Conservation (phyloP, 2,329 filamentous ascomycete species). For the Pseudogymnoascus sp. region DNA sequence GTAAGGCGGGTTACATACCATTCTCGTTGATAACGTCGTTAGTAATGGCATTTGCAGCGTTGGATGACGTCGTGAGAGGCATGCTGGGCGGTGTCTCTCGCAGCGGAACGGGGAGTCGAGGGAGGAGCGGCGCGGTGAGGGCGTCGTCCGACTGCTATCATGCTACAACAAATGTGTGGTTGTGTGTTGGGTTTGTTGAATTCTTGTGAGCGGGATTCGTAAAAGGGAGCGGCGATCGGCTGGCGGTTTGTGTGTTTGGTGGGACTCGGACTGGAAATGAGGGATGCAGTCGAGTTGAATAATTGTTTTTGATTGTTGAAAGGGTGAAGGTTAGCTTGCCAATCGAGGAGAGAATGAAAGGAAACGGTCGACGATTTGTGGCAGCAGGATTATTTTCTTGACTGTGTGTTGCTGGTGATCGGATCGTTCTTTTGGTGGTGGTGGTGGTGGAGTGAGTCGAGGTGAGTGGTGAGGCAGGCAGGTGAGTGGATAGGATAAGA, state of each 20-base stretch:
- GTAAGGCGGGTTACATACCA: constrained; percentile 17
- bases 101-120: neutral
- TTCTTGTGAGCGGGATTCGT: neutral
- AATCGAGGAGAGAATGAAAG: neutral
- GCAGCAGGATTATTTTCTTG: neutral
- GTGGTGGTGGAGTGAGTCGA: neutral
- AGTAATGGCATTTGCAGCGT: constrained; percentile 18
- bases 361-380: neutral
- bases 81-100: constrained; percentile 14
- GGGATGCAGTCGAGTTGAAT: neutral
- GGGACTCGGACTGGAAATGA: neutral
- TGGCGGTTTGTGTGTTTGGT: neutral
- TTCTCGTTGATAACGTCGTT: constrained; percentile 23
- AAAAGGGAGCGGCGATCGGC: neutral
- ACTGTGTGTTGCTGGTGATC: neutral
- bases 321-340: neutral
- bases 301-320: neutral
- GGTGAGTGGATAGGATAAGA: neutral
- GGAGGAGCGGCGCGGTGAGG: neutral
- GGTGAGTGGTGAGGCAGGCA: neutral
- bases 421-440: neutral
- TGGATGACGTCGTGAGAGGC: constrained; percentile 25
- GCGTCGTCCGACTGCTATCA: neutral
- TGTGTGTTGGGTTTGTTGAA: neutral
- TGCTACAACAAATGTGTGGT: neutral